phyloP scores from a whole-genome alignment of 139 green algal species.

The Closterium sp. region DNA sequence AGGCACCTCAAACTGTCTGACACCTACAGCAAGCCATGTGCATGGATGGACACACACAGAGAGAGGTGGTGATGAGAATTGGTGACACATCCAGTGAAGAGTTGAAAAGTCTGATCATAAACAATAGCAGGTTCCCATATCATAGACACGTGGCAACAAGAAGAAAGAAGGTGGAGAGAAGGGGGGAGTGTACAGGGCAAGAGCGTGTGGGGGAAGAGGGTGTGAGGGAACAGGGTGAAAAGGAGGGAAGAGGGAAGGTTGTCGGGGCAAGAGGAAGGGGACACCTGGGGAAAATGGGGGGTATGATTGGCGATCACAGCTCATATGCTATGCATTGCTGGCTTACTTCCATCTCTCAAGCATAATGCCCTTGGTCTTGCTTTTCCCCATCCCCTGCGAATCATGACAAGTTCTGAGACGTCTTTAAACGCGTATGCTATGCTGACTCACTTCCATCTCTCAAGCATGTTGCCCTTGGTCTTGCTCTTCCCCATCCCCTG shows the following conservation, averaged over 20 bases:
- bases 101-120: too few species aligned
- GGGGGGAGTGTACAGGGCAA: neutral
- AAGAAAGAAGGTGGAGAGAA: neutral
- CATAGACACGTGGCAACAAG: neutral
- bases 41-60: neutral
- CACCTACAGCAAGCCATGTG: constrained; percentile 41
- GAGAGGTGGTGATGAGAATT: neutral
- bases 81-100: neutral
- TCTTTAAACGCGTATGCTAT: constrained; percentile 1
- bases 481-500: constrained; percentile 37
- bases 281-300: neutral
- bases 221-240: neutral
- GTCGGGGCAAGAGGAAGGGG: neutral
- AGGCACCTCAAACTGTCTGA: too few species aligned
- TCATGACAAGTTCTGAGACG: neutral
- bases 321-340: too few species aligned
- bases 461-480: constrained; percentile 43
- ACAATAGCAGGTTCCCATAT: too few species aligned
- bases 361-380: constrained; percentile 43
- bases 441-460: constrained; percentile 31
- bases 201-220: neutral
- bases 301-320: neutral
- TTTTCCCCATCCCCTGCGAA: constrained; percentile 21
- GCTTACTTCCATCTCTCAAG: constrained; percentile 27
- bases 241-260: neutral